Conservation (phyloP, 768 basidiomycete species). For the Hirschioporus abietinus region DNA sequence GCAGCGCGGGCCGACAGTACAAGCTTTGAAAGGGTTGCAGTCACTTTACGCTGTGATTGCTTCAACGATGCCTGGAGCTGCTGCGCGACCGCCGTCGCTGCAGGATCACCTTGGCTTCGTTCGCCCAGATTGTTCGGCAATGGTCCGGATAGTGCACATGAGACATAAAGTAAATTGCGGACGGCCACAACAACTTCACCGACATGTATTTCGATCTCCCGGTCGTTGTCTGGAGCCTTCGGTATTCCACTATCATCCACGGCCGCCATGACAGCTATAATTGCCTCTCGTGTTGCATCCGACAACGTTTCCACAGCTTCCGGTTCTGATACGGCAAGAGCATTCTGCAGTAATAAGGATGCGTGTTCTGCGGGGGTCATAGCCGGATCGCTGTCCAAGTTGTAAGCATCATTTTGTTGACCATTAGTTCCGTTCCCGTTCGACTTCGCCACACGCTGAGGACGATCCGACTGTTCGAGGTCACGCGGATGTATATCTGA, state of each 20-base stretch:
- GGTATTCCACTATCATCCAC: conserved; percentile 41
- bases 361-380: conserved; percentile 52
- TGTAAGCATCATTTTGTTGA: background rate
- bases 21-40: conserved; percentile 83
- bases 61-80: conserved; percentile 50
- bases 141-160: conserved; percentile 54
- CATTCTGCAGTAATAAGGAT: conserved; percentile 59
- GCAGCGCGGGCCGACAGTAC: conserved; percentile 89
- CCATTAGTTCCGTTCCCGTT: background rate
- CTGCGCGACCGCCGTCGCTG: conserved; percentile 39
- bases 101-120: conserved; percentile 37
- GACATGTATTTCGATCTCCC: conserved; percentile 58
- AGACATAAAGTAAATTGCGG: conserved; percentile 69
- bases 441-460: background rate
- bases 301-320: conserved; percentile 59
- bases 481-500: conserved; percentile 56
- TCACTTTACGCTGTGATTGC: conserved; percentile 78
- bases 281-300: conserved; percentile 49
- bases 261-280: conserved; percentile 57
- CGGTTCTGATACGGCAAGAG: conserved; percentile 51
- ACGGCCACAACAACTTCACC: conserved; percentile 62
- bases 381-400: conserved; percentile 10
- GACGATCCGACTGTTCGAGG: background rate
- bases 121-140: conserved; percentile 43
- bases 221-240: conserved; percentile 49